These are phyloP conservation scores for Fomitopsis palustris DNA, from an alignment of 1,284 basidiomycete species.

Conservation along the genomic window DNA sequence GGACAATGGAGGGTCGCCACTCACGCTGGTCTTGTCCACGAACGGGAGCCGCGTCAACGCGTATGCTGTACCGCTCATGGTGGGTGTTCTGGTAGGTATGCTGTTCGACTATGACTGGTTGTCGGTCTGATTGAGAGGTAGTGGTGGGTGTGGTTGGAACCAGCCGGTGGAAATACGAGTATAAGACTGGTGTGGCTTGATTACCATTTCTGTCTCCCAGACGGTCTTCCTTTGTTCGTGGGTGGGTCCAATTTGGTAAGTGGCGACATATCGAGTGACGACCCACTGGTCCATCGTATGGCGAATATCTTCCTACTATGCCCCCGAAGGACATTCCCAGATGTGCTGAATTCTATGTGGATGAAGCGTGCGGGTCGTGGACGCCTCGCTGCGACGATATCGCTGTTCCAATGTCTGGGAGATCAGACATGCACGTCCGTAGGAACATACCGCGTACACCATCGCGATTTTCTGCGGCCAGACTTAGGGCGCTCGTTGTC, in stretches of 20 bases:
- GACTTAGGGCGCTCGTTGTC: too few species aligned
- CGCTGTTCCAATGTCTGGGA: too few species aligned
- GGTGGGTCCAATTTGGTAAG: background rate
- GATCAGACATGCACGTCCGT: too few species aligned
- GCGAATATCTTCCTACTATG: too few species aligned
- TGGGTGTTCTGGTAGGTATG: background rate
- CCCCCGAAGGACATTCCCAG: too few species aligned
- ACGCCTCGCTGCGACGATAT: too few species aligned
- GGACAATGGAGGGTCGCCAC: background rate
- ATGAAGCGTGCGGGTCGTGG: too few species aligned
- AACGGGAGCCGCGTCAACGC: background rate
- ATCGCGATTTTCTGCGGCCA: too few species aligned
- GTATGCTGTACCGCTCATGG: background rate
- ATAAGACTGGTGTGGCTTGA: background rate
- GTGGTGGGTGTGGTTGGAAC: background rate
- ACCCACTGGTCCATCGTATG: too few species aligned
- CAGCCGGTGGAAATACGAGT: background rate
- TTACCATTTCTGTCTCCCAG: background rate
- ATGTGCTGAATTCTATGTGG: too few species aligned
- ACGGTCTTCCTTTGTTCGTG: background rate
- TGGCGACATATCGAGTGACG: background rate
- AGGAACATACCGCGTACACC: too few species aligned
- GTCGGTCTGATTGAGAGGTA: background rate
- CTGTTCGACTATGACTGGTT: background rate
- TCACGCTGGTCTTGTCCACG: background rate